A percentile compares a stretch with the other conserved stretches of the same genome.
Evolutionary conservation across 2,329 filamentous ascomycete genomes (phyloP).

Genomic region (Cladophialophora bantiana): DNA sequence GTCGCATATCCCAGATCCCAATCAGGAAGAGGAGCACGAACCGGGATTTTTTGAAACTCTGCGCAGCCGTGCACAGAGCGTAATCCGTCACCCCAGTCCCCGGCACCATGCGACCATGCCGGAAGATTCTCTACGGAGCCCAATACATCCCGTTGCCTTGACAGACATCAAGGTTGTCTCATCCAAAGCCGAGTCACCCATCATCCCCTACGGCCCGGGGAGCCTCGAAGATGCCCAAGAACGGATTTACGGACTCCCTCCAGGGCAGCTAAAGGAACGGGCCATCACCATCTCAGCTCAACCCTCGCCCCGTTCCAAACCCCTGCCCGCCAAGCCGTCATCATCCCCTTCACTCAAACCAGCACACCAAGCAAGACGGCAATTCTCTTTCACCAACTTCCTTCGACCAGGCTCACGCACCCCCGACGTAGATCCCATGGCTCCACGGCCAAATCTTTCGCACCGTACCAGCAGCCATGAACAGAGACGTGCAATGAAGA

Average conservation of each 20-base stretch:
- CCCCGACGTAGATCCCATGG: slow-evolving; percentile 32
- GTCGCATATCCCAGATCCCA: slow-evolving; percentile 73
- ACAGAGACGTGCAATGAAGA: slow-evolving; percentile 49
- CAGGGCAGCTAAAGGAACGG: slow-evolving; percentile 48
- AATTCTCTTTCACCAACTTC: slow-evolving; percentile 92
- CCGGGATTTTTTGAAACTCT: slow-evolving; percentile 50
- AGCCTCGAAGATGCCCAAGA: slow-evolving; percentile 46
- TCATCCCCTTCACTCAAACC: slow-evolving; percentile 31
- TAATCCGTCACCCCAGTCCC: slow-evolving; percentile 45
- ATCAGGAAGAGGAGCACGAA: slow-evolving; percentile 44
- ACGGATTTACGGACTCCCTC: slow-evolving; percentile 60
- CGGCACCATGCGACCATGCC: slow-evolving; percentile 45
- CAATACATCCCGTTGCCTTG: slow-evolving; percentile 68
- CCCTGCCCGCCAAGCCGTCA: slow-evolving; percentile 36
- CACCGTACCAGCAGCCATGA: slow-evolving; percentile 40
- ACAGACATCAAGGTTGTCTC: slow-evolving; percentile 65
- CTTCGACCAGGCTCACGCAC: slow-evolving; percentile 63
- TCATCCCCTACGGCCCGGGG: slow-evolving; percentile 39
- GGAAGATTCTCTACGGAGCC: slow-evolving; percentile 56
- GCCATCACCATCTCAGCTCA: slow-evolving; percentile 19
- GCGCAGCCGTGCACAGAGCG: slow-evolving; percentile 49
- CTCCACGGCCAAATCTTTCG: slow-evolving; percentile 34
- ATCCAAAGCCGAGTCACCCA: slow-evolving; percentile 55
- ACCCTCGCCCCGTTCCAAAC: slow-evolving; percentile 39
- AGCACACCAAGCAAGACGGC: slow-evolving; percentile 63